These are phyloP conservation scores for Suhomyces emberorum DNA, from an alignment of 805 yeast species.

Conservation along the genomic window DNA sequence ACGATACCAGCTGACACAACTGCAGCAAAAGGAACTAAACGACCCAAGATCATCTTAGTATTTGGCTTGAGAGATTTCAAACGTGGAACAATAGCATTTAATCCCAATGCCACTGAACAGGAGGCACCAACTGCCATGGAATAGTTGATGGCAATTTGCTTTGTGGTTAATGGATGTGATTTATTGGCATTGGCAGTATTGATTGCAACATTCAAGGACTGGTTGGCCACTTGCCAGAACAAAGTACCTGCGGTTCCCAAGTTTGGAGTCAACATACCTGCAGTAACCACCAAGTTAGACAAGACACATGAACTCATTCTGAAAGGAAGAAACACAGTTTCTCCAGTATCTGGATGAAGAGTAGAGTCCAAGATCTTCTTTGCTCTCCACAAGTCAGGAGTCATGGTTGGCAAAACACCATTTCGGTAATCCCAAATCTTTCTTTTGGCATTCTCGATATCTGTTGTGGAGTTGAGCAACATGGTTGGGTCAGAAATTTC, in stretches of 20 bases:
- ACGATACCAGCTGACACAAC: conserved; percentile 96
- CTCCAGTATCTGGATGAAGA: conserved; percentile 95
- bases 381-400: conserved; percentile 84
- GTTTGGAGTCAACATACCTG: conserved; percentile 96
- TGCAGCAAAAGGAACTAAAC: conserved; percentile 97
- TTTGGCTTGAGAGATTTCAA: conserved; percentile 65
- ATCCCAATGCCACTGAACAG: conserved; percentile 92
- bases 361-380: conserved; percentile 87
- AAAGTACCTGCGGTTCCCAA: conserved; percentile 85
- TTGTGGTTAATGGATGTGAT: conserved; percentile 81
- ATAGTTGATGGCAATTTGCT: conserved; percentile 76
- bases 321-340: conserved; percentile 87
- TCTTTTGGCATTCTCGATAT: conserved; percentile 61
- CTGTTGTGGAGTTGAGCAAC: conserved; percentile 67
- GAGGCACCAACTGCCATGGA: conserved; percentile 89
- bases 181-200: conserved; percentile 96
- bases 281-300: conserved; percentile 90
- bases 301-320: conserved; percentile 96
- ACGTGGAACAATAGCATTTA: conserved; percentile 87
- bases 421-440: conserved; percentile 69
- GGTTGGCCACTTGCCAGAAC: conserved; percentile 98
- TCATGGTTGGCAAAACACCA: conserved; percentile 62
- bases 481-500: conserved; percentile 90
- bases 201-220: conserved; percentile 93
- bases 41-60: conserved; percentile 68